A percentile compares a stretch with the other conserved stretches of the same genome.
These are phyloP conservation scores for Pezicula radicicola DNA, from an alignment of 2,329 filamentous ascomycete genomes.

Conservation along the genomic window DNA sequence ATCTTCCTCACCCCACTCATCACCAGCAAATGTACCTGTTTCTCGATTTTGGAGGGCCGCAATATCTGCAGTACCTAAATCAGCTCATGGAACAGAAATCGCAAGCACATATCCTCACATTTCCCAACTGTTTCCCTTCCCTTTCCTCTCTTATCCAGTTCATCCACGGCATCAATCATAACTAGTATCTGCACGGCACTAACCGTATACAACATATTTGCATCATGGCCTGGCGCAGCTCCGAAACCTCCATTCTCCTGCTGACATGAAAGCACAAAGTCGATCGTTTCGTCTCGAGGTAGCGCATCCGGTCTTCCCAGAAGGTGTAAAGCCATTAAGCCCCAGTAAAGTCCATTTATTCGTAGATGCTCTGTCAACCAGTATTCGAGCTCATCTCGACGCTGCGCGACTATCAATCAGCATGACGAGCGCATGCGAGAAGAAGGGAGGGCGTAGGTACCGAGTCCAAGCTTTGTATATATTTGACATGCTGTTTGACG, in stretches of 20 bases:
- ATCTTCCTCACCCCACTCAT: constrained; percentile 95
- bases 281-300: constrained; percentile 75
- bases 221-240: constrained; percentile 89
- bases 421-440: constrained; percentile 11
- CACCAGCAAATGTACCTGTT: constrained; percentile 86
- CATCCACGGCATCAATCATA: constrained; percentile 78
- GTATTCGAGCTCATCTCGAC: constrained; percentile 93
- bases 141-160: constrained; percentile 69
- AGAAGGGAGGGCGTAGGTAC: constrained; percentile 44
- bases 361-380: constrained; percentile 97
- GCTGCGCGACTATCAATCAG: constrained; percentile 45
- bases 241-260: constrained; percentile 88
- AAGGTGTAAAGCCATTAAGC: constrained; percentile 82
- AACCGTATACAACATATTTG: constrained; percentile 94
- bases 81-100: constrained; percentile 10
- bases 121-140: constrained; percentile 72
- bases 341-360: constrained; percentile 96
- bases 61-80: constrained; percentile 54
- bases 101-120: constrained; percentile 57
- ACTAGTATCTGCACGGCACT: constrained; percentile 93
- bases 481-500: constrained; percentile 69
- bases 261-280: constrained; percentile 95
- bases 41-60: constrained; percentile 75
- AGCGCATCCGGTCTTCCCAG: constrained; percentile 79
- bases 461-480: constrained; percentile 89